These are phyloP conservation scores for Tricholoma hemisulphureum DNA, from an alignment of 768 basidiomycete genomes.

Conservation along the genomic window DNA sequence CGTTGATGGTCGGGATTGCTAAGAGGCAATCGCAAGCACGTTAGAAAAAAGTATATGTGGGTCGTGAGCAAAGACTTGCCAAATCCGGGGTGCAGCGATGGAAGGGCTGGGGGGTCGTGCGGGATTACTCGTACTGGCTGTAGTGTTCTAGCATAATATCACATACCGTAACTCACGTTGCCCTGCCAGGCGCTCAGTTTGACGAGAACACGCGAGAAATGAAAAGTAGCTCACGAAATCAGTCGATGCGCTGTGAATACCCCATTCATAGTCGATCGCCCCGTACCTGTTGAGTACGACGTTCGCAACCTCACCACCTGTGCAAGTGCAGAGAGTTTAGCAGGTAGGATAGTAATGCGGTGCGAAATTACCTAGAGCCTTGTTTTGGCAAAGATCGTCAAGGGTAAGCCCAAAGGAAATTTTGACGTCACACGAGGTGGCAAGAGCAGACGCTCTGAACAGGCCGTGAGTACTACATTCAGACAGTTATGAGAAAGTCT, in stretches of 20 bases:
- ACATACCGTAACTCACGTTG: slow-evolving; percentile 6
- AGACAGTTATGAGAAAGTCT: neutral
- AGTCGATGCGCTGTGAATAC: slow-evolving; percentile 49
- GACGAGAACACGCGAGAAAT: neutral
- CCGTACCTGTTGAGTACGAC: slow-evolving; percentile 43
- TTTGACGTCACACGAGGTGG: slow-evolving; percentile 60
- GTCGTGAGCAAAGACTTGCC: neutral
- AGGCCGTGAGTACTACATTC: neutral
- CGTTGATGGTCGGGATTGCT: slow-evolving; percentile 56
- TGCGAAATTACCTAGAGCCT: slow-evolving; percentile 46
- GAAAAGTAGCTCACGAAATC: slow-evolving; percentile 48
- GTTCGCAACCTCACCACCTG: slow-evolving; percentile 33
- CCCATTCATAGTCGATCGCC: slow-evolving; percentile 38
- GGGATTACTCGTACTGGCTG: neutral
- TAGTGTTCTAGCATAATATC: neutral
- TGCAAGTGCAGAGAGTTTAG: neutral
- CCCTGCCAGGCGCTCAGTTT: neutral
- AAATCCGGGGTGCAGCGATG: slow-evolving; percentile 5
- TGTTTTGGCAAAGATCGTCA: slow-evolving; percentile 68
- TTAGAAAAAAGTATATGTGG: neutral
- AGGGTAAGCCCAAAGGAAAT: slow-evolving; percentile 35
- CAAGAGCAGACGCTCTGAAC: slow-evolving; percentile 60
- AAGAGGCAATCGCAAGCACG: neutral
- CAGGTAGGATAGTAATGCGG: neutral
- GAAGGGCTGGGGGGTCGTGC: neutral